Base-by-base conservation (phyloP, 2,329 filamentous ascomycete genomes). In the Exophiala aquamarina region DNA sequence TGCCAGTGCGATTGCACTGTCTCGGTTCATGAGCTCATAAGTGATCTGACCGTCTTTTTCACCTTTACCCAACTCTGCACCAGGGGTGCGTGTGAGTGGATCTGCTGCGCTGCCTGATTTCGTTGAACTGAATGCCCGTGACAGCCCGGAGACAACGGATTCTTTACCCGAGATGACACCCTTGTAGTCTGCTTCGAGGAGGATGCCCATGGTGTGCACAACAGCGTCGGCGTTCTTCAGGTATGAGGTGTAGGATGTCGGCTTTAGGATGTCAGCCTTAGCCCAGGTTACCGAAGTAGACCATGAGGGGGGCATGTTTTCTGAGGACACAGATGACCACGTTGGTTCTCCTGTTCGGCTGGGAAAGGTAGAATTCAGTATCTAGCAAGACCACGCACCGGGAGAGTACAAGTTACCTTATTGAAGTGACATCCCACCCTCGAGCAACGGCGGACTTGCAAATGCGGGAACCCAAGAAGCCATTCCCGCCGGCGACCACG, bases 101-200 rank as follows among this genome's bases (percentile, higher is more conserved):
- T 94, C 87, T 61, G 72, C 77, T 44, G 81, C 81, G 47, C 82
- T 79, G 62, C 70, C 74, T 26, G 54, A 40, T 57, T 84, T 85
- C 2, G 78, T 76, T 1, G 81, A 66, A 41, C 83, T 82, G 66
- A 97, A 95, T 19, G 89, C 89, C 60, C 86, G 84, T 53, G 81
- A 80, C 11, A 98, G 73, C 1, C 89, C 92, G 5, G 82, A 70
- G 42, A 95, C 70, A n/a, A 89, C 83, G 0, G 87, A 89, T 61
- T 95, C 91, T 50, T 81, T 83, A 41, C 93, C 93, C 15, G 83
- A 85, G 19, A 98, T 66, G 13, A 95, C 85, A 58, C 87, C 87
- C 71, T 98, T 98, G 81, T 98, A 98, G 74, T 98, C 93, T 40
- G 91, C 90, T 73, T 98, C 93, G 8, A 98, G 81, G 14, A 98